Base-by-base conservation (phyloP, 2,329 filamentous ascomycete genomes). In the Epichloe glyceriae region DNA sequence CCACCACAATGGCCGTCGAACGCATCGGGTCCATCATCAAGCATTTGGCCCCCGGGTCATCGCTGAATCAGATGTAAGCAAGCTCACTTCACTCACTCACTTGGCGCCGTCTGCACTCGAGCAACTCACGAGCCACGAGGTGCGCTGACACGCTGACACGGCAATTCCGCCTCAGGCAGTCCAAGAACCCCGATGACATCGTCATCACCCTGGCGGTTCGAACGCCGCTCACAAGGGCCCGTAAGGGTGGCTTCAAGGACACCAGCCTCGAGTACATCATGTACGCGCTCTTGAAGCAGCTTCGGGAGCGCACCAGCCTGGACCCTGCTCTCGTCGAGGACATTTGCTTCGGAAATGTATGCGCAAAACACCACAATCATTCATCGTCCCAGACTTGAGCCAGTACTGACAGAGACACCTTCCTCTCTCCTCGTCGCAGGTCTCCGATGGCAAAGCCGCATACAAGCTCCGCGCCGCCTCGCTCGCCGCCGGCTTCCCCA, bases 211-310 rank as follows among this genome's bases (percentile, higher is more conserved):
- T 94, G 52, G 91, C 91, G 30, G 75, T 90, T 61, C 86, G 93
- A 51, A 96, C 91, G 30, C 89, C 93, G 0, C 78, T 98, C 55
- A 78, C 85, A 64, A 97, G 96, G 73, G 89, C 80, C 49, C 78
- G 77, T 67, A 96, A 95, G 77, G 91, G 93, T 57, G 88, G 89
- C 41, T 86, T 98, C 75, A 97, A 96, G 75, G 91, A 98, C 67
- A 94, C 89, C 5, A 79, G 78, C 40, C 80, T 97, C 55, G 93
- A 98, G 68, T 91, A 84, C 69, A 75, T 98, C 52, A 67, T 95
- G 54, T 88, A 89, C 65, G 82, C 88, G 53, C 74, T 95, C 46
- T 73, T 97, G 59, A 86, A 93, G 73, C 75, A 89, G 66, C 78
- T 87, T 48, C 69, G 81, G 51, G 74, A 83, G 56, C 83, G 83